These are phyloP conservation scores for Aspergillus viridinutans DNA, from an alignment of 2,329 filamentous ascomycete species.

Conservation along the genomic window DNA sequence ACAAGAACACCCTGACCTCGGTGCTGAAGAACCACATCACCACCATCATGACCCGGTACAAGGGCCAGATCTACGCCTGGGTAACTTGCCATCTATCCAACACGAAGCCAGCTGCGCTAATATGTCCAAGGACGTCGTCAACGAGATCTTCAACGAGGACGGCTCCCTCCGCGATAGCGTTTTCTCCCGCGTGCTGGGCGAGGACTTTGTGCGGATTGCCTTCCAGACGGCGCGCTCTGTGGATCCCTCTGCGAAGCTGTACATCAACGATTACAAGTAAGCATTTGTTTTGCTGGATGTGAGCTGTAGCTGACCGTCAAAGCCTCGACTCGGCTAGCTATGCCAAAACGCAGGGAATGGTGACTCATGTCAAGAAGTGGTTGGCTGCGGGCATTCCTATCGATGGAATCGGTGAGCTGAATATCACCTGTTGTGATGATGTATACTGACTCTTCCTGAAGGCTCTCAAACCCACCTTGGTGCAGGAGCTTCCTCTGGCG, in stretches of 20 bases:
- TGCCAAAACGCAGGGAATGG: conserved; percentile 56
- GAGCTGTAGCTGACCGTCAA: conserved; percentile 29
- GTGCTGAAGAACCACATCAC: conserved; percentile 48
- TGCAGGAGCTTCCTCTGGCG: conserved; percentile 1
- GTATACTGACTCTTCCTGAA: conserved; percentile 5
- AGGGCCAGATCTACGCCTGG: conserved; percentile 35
- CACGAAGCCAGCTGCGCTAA: background rate
- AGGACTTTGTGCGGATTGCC: conserved; percentile 65
- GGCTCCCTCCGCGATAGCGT: conserved; percentile 57
- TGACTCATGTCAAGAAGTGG: conserved; percentile 61
- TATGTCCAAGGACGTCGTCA: conserved; percentile 24
- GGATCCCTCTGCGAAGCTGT: conserved; percentile 65
- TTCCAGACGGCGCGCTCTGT: conserved; percentile 64
- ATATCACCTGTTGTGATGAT: background rate
- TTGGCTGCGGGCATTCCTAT: conserved; percentile 59
- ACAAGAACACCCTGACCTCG: conserved; percentile 46
- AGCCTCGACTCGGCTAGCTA: conserved; percentile 60
- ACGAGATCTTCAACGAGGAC: conserved; percentile 46
- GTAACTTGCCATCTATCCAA: conserved; percentile 8
- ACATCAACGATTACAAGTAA: conserved; percentile 66
- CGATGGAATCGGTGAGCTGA: conserved; percentile 53
- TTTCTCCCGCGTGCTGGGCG: conserved; percentile 65
- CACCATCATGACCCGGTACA: conserved; percentile 31
- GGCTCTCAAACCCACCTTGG: conserved; percentile 56
- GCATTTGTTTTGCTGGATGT: background rate